Percentiles rank a stretch among this genome's conserved stretches.
These are phyloP conservation scores for Begonia loranthoides DNA, from an alignment of 306 rosid species.

Conservation along the genomic window DNA sequence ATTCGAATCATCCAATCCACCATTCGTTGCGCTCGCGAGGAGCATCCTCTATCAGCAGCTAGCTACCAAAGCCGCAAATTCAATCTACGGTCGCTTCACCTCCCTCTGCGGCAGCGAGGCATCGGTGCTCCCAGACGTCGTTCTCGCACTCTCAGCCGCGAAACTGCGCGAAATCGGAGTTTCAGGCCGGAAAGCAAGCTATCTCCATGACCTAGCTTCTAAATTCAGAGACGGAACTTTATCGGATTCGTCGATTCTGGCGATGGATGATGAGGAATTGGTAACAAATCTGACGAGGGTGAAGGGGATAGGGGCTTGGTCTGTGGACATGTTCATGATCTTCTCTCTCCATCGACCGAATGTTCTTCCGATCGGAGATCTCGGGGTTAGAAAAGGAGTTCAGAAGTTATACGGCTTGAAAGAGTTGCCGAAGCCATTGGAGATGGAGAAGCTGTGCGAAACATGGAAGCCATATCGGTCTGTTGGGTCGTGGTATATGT, in stretches of 20 bases:
- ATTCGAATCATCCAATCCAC: conserved; percentile 22
- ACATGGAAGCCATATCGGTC: conserved; percentile 80
- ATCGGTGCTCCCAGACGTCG: conserved; percentile 25
- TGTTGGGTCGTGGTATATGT: conserved; percentile 75
- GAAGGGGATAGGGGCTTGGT: conserved; percentile 78
- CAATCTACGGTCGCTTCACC: conserved; percentile 51
- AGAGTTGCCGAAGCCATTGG: conserved; percentile 39
- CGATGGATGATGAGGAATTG: conserved; percentile 58
- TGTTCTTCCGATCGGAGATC: conserved; percentile 68
- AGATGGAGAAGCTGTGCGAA: conserved; percentile 51
- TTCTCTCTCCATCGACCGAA: conserved; percentile 62
- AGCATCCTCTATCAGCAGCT: conserved; percentile 70
- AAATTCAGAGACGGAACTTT: conserved; percentile 37
- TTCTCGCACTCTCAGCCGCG: conserved; percentile 25
- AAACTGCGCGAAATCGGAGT: conserved; percentile 47
- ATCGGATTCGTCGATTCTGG: conserved; percentile 39
- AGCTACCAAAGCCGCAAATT: conserved; percentile 41
- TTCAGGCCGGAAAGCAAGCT: conserved; percentile 56
- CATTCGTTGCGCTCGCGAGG: conserved; percentile 45
- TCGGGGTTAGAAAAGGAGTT: conserved; percentile 64
- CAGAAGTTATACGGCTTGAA: conserved; percentile 50
- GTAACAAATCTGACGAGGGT: conserved; percentile 31
- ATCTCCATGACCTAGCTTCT: conserved; percentile 48
- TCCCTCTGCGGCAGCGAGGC: conserved; percentile 48
- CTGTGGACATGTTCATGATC: conserved; percentile 85